Base-by-base conservation (phyloP, 2,329 filamentous ascomycete species). In the Stylonectria norvegica region DNA sequence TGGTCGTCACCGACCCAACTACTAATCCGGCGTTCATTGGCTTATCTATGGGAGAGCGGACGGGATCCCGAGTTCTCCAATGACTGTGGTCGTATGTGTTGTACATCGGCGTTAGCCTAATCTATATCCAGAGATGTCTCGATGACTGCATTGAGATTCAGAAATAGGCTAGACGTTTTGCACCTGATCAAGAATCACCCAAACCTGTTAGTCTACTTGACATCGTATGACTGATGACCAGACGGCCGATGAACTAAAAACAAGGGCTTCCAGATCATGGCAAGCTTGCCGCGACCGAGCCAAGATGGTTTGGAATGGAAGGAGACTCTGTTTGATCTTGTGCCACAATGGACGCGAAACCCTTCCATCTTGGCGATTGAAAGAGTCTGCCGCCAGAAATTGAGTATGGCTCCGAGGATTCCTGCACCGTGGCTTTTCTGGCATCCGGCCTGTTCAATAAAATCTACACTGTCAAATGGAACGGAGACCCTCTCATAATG, bases 401-500 rank as follows among this genome's bases (percentile, higher is more conserved):
- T 25, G 22, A 25, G 7, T 12, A 25, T 25, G 7, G 7, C 22
- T 12, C 22, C 12, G 22, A 25, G 22, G 22, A 25, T 12, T 12
- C 22, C 22, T 25, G 22, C 22, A 25, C 22, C 22, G 22, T 25
- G 7, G 22, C 22, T 14, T n/a, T n/a, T n/a, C n/a, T n/a, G n/a
- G n/a, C n/a, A n/a, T n/a, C n/a, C n/a, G n/a, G n/a, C n/a, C n/a
- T n/a, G n/a, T 53, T 56, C 15, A 61, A 59, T 20, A 59, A 55
- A 19, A 22, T 60, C 14, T 59, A 53, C 27, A 10, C 37, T 8
- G 41, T 56, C 4, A 32, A 20, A 1, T n/a, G 33, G n/a, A 10
- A 23, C 10, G 10, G 38, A 5, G 17, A 23, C 3, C 18, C 30
- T 2, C 14, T 49, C 3, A 17, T 69, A 5, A 51, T 70, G 19